Percentiles rank a stretch among this genome's conserved stretches.
Conservation (phyloP, 2,329 filamentous ascomycete species). For the Laburnicola sp. region DNA sequence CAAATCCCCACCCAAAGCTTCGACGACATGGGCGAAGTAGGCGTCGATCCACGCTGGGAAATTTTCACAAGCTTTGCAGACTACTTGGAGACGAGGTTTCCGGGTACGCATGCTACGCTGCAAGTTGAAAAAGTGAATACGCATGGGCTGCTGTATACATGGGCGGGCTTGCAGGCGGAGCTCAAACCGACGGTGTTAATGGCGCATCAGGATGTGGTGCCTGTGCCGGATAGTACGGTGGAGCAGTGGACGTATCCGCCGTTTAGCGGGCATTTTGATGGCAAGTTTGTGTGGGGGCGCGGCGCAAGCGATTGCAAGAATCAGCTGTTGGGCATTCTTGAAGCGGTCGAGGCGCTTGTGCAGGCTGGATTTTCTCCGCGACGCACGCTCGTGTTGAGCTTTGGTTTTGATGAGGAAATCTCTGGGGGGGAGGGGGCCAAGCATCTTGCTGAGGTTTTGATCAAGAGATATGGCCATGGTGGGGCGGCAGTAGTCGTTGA, state of each 20-base stretch:
- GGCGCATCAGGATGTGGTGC: conserved; percentile 68
- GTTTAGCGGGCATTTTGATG: conserved; percentile 60
- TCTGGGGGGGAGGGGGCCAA: conserved; percentile 57
- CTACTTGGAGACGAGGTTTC: conserved; percentile 37
- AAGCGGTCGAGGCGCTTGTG: conserved; percentile 60
- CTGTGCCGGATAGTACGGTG: conserved; percentile 53
- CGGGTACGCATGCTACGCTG: conserved; percentile 48
- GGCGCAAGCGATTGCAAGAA: conserved; percentile 65
- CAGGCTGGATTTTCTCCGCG: conserved; percentile 56
- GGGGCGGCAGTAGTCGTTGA: conserved; percentile 61
- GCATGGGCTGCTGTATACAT: conserved; percentile 62
- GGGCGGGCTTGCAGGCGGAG: conserved; percentile 54
- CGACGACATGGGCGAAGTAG: conserved; percentile 59
- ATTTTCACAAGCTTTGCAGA: conserved; percentile 59
- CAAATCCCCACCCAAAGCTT: conserved; percentile 60
- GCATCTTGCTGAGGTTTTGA: conserved; percentile 52
- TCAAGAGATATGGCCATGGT: conserved; percentile 58
- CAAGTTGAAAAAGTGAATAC: conserved; percentile 61
- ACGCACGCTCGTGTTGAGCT: conserved; percentile 61
- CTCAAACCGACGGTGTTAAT: conserved; percentile 62
- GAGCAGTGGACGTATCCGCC: conserved; percentile 64
- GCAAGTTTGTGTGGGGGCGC: conserved; percentile 63
- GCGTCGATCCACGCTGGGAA: conserved; percentile 62
- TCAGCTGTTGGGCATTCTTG: conserved; percentile 59
- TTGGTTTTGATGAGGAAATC: conserved; percentile 67